These are phyloP conservation scores for Suillus subalutaceus DNA, from an alignment of 768 basidiomycete genomes.

Conservation along the genomic window DNA sequence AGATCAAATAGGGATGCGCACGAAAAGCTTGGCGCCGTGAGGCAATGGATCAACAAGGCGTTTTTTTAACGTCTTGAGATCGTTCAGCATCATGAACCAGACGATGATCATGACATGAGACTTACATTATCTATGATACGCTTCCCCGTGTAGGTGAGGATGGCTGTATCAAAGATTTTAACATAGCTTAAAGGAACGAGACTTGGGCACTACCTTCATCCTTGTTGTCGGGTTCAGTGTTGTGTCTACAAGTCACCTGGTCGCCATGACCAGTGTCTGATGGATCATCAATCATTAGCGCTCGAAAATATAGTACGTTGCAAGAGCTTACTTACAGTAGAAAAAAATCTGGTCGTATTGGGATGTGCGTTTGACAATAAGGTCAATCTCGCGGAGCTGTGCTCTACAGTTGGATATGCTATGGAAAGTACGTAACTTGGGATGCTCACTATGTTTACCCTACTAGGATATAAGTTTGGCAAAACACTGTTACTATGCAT, in stretches of 20 bases:
- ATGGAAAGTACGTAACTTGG: background rate
- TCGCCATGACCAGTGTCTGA: conserved; percentile 54
- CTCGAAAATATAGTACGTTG: background rate
- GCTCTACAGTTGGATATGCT: background rate
- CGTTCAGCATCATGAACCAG: background rate
- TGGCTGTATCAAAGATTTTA: conserved; percentile 13
- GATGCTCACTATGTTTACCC: conserved; percentile 8
- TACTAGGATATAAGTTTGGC: conserved; percentile 1
- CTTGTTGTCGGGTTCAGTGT: conserved; percentile 50
- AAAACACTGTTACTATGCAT: background rate
- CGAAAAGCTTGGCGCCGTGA: conserved; percentile 29
- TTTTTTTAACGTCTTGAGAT: conserved; percentile 24
- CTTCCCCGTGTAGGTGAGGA: conserved; percentile 16
- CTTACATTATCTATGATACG: conserved; percentile 29
- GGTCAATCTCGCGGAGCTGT: conserved; percentile 11
- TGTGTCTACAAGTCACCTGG: conserved; percentile 46
- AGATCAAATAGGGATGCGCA: conserved; percentile 15
- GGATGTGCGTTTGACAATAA: background rate
- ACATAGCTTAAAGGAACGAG: background rate
- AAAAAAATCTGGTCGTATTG: conserved; percentile 13
- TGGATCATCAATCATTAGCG: background rate
- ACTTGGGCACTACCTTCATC: conserved; percentile 47
- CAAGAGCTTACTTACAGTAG: conserved; percentile 11
- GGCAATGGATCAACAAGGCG: conserved; percentile 29
- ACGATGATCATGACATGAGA: conserved; percentile 22